These are phyloP conservation scores for Isoetes engelmannii DNA, from an alignment of 83 land plant genomes.

Conservation along the genomic window DNA sequence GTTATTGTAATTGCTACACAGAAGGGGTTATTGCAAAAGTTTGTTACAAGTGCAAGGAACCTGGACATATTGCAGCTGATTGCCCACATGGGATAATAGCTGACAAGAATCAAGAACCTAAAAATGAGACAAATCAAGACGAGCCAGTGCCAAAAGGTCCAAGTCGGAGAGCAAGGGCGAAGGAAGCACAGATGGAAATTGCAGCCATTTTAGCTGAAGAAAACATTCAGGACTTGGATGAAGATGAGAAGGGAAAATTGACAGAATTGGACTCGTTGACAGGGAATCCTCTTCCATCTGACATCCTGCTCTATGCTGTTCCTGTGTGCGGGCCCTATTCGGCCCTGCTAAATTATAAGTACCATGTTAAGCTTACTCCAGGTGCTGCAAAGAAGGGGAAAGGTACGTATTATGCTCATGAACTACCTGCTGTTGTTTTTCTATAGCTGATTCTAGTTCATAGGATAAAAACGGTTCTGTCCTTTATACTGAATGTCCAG, in stretches of 20 bases:
- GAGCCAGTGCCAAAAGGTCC: slow-evolving; percentile 6
- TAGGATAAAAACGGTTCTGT: background rate
- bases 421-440: background rate
- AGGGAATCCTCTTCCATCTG: slow-evolving; percentile 71
- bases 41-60: slow-evolving; percentile 86
- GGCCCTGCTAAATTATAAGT: slow-evolving; percentile 82
- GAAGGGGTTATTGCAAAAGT: slow-evolving; percentile 32
- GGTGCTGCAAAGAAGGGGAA: slow-evolving; percentile 91
- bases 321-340: slow-evolving; percentile 98
- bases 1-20: too few relatives aligned
- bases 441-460: background rate
- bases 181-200: slow-evolving; percentile 40
- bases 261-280: slow-evolving; percentile 90
- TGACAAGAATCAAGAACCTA: too few relatives aligned
- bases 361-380: slow-evolving; percentile 91
- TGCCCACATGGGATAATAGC: slow-evolving; percentile 41
- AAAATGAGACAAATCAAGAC: too few relatives aligned
- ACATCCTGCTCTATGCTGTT: slow-evolving; percentile 84
- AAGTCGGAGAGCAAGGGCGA: slow-evolving; percentile 20
- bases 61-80: slow-evolving; percentile 80
- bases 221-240: slow-evolving; percentile 64
- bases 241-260: slow-evolving; percentile 73
- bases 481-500: background rate
- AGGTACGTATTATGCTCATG: slow-evolving; percentile 38
- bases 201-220: slow-evolving; percentile 55